Percentiles rank a stretch among this genome's conserved stretches.
These are phyloP conservation scores for Aspergillus oerlinghausenensis DNA, from an alignment of 2,329 filamentous ascomycete species.

Conservation along the genomic window DNA sequence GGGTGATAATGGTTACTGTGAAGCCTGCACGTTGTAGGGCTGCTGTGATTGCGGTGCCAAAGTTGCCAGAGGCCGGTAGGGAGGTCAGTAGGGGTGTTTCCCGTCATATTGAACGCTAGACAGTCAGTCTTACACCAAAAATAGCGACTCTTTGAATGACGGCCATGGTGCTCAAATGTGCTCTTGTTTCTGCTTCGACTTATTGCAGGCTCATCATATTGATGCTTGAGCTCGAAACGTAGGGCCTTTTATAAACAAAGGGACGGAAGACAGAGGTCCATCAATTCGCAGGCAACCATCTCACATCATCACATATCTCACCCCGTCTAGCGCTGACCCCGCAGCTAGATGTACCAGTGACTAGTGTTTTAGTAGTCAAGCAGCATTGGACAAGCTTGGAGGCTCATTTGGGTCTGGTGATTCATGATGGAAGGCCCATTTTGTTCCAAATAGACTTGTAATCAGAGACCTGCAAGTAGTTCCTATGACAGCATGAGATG, in stretches of 20 bases:
- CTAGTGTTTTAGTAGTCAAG: too few species aligned
- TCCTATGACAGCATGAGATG: too few species aligned
- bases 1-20: constrained; percentile 3
- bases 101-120: neutral
- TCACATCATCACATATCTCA: too few species aligned
- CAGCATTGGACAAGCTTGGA: neutral
- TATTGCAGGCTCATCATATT: neutral
- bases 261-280: neutral
- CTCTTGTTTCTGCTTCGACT: neutral
- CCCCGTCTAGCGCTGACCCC: neutral
- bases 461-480: too few species aligned
- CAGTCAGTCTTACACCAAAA: constrained; percentile 2
- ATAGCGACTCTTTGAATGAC: constrained; percentile 4
- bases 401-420: neutral
- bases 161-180: neutral
- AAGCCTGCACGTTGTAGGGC: constrained; percentile 3
- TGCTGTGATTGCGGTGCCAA: constrained; percentile 6
- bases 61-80: constrained; percentile 6
- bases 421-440: neutral
- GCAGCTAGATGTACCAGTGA: neutral
- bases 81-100: neutral
- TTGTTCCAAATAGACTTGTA: too few species aligned
- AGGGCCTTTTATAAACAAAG: neutral
- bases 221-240: neutral
- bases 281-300: neutral